phyloP scores from a whole-genome alignment of 352 stramenopile genomes.

The Plasmopara muralis region DNA sequence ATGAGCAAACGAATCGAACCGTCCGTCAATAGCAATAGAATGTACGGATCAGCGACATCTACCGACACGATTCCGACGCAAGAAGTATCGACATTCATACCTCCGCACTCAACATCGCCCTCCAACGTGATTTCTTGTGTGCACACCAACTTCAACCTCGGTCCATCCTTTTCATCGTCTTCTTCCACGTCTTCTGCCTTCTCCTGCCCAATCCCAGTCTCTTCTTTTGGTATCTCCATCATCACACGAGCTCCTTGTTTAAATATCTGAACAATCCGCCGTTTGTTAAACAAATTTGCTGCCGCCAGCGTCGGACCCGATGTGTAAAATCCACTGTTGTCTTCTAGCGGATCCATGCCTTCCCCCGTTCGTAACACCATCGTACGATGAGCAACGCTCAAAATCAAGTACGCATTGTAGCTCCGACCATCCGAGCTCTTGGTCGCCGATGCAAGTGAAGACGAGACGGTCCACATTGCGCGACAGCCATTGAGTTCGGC shows the following conservation, averaged over 20 bases:
- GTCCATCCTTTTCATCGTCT: slow-evolving; percentile 52
- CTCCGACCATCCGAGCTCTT: slow-evolving; percentile 44
- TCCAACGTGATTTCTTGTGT: slow-evolving; percentile 82
- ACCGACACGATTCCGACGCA: slow-evolving; percentile 76
- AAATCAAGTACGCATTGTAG: slow-evolving; percentile 77
- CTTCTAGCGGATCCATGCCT: slow-evolving; percentile 78
- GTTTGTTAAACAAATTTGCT: slow-evolving; percentile 72
- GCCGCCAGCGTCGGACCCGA: slow-evolving; percentile 70
- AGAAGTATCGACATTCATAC: slow-evolving; percentile 75
- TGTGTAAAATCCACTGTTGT: slow-evolving; percentile 80
- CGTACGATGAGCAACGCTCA: slow-evolving; percentile 73
- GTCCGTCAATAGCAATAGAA: slow-evolving; percentile 74
- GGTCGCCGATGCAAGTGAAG: slow-evolving; percentile 37
- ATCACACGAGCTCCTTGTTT: slow-evolving; percentile 78
- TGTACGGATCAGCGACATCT: slow-evolving; percentile 79
- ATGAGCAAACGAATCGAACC: slow-evolving; percentile 74
- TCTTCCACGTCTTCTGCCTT: slow-evolving; percentile 27
- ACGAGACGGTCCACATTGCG: slow-evolving; percentile 83
- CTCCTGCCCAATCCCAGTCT: slow-evolving; percentile 14
- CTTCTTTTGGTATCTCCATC: slow-evolving; percentile 55
- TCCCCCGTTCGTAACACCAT: slow-evolving; percentile 83
- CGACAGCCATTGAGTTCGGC: slow-evolving; percentile 74
- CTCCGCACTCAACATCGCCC: slow-evolving; percentile 69
- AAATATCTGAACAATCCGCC: slow-evolving; percentile 84
- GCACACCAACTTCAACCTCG: slow-evolving; percentile 61